Conservation (phyloP, 148 eudicot genomes). For the Cornus florida region DNA sequence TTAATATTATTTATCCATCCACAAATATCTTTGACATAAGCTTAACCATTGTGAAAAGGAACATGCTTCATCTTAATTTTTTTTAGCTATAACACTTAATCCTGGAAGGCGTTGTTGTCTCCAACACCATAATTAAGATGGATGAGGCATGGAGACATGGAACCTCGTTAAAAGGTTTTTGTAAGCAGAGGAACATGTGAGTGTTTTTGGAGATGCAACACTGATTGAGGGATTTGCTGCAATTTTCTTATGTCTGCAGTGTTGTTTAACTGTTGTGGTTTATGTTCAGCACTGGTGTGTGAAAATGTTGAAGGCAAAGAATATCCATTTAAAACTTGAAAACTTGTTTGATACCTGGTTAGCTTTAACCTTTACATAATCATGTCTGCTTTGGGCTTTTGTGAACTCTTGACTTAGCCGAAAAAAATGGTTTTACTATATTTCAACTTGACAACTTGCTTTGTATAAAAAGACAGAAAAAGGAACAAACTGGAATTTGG, state of each 20-base stretch:
- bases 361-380: neutral
- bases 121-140: neutral
- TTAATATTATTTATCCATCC: neutral
- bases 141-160: neutral
- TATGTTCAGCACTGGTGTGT: neutral
- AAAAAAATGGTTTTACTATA: neutral
- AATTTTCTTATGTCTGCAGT: neutral
- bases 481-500: neutral
- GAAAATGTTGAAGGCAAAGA: neutral
- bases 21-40: neutral
- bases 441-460: too few species aligned
- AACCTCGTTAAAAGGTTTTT: neutral
- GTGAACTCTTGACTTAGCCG: neutral
- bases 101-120: neutral
- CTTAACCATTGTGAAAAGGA: neutral
- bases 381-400: neutral
- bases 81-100: neutral
- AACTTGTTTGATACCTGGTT: neutral
- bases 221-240: neutral
- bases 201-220: neutral
- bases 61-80: neutral
- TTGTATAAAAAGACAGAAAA: neutral
- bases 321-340: too few species aligned
- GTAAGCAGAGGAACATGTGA: neutral
- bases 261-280: neutral